Percentiles rank a stretch among this genome's conserved stretches.
These are phyloP conservation scores for Aspergillus sp. DNA, from an alignment of 2,329 filamentous ascomycete species.

Conservation along the genomic window DNA sequence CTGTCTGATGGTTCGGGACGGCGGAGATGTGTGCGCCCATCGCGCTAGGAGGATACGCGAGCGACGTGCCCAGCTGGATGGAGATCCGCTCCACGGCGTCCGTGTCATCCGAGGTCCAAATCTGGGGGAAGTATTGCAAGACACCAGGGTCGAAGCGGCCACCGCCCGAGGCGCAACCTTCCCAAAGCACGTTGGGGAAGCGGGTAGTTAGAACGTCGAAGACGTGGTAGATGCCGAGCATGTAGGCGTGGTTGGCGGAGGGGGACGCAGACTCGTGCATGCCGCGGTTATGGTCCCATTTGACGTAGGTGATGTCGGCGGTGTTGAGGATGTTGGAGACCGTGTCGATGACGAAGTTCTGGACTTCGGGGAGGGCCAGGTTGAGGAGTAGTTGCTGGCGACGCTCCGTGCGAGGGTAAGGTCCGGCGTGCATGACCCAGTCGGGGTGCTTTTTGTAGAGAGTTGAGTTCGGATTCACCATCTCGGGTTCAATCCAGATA, in stretches of 20 bases:
- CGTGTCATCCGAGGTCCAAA: constrained; percentile 66
- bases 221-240: constrained; percentile 63
- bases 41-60: constrained; percentile 61
- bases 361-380: constrained; percentile 60
- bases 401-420: constrained; percentile 56
- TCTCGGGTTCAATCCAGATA: constrained; percentile 68
- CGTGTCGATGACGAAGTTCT: constrained; percentile 60
- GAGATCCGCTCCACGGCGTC: constrained; percentile 61
- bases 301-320: constrained; percentile 59
- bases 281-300: constrained; percentile 68
- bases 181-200: constrained; percentile 64
- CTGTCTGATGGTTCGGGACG: constrained; percentile 59
- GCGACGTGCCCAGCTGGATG: constrained; percentile 64
- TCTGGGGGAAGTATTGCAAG: constrained; percentile 64
- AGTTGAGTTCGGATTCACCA: constrained; percentile 63
- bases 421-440: constrained; percentile 60
- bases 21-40: constrained; percentile 67
- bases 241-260: constrained; percentile 58
- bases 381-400: constrained; percentile 64
- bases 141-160: constrained; percentile 65
- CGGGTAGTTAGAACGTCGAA: constrained; percentile 59
- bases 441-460: constrained; percentile 64
- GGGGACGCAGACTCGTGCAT: constrained; percentile 61
- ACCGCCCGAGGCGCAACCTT: constrained; percentile 65
- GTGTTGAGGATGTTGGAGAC: constrained; percentile 56